Evolutionary conservation across 768 basidiomycete species (phyloP).

Genomic region (Boletellus emodensis): DNA sequence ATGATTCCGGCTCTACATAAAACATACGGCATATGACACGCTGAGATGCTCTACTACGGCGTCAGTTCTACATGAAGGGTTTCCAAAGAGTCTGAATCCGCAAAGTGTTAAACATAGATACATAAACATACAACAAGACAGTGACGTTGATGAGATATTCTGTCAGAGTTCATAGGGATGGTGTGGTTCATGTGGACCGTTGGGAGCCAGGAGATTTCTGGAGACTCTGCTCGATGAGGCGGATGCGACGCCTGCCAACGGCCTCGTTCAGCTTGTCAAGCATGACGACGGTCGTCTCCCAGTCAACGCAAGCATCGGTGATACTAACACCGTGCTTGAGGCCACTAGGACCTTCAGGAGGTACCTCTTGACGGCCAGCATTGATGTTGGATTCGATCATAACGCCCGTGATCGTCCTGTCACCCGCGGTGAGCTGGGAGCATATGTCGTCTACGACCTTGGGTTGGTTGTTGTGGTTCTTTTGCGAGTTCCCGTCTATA

Average conservation of each 20-base stretch:
- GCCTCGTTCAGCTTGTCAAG: constrained; percentile 63
- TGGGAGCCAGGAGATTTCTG: constrained; percentile 27
- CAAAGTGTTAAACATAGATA: constrained; percentile 4
- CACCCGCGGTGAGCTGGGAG: constrained; percentile 68
- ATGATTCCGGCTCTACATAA: too few relatives aligned
- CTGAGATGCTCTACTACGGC: too few relatives aligned
- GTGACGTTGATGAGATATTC: neutral
- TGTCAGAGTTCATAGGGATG: constrained; percentile 10
- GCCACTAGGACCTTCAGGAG: constrained; percentile 57
- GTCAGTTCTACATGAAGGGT: neutral
- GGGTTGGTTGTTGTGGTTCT: constrained; percentile 92
- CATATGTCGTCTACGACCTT: constrained; percentile 70
- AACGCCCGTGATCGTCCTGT: constrained; percentile 78
- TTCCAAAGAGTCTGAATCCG: neutral
- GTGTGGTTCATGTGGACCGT: constrained; percentile 7
- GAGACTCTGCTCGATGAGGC: constrained; percentile 23
- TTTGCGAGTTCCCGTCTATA: constrained; percentile 90
- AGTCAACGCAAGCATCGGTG: constrained; percentile 90
- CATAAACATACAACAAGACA: constrained; percentile 2
- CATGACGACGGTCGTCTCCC: constrained; percentile 74
- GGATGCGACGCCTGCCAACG: constrained; percentile 26
- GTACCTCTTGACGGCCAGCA: constrained; percentile 87
- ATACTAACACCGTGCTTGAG: constrained; percentile 83
- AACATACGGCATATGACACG: too few relatives aligned
- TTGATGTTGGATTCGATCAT: constrained; percentile 98